These are phyloP conservation scores for Apophysomyces trapeziformis DNA, from an alignment of 371 early-diverging fungal species.

Conservation along the genomic window DNA sequence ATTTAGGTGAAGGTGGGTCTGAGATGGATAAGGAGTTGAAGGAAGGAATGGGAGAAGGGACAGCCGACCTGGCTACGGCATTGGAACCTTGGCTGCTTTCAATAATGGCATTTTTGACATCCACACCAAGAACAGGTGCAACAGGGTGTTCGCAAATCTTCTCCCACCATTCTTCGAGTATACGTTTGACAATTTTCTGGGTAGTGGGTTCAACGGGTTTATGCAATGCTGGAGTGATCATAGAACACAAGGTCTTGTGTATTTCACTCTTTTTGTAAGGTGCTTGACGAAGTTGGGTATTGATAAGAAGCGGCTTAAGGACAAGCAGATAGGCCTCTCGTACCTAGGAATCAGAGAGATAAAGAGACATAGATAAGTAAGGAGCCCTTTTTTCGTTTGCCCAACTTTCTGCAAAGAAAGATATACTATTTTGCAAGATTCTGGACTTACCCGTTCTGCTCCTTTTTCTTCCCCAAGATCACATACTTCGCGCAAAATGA, in stretches of 20 bases:
- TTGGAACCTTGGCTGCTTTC: conserved; percentile 7
- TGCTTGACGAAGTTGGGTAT: conserved; percentile 57
- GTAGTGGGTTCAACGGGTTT: conserved; percentile 39
- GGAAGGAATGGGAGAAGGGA: conserved; percentile 1
- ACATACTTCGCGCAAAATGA: conserved; percentile 78
- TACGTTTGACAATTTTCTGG: conserved; percentile 45
- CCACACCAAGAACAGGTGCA: conserved; percentile 24
- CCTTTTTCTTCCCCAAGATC: conserved; percentile 74
- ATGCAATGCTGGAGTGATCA: conserved; percentile 44
- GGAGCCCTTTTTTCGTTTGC: background rate
- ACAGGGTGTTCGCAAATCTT: conserved; percentile 26
- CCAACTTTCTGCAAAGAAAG: too few relatives aligned
- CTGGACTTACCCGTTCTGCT: conserved; percentile 44
- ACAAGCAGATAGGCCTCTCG: conserved; percentile 80
- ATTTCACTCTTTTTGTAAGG: conserved; percentile 62
- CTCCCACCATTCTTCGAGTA: conserved; percentile 61
- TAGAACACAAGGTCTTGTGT: conserved; percentile 39
- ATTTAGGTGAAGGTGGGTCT: background rate
- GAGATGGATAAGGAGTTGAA: background rate
- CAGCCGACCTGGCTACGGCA: conserved; percentile 5
- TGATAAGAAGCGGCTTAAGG: conserved; percentile 71
- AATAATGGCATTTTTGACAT: conserved; percentile 18
- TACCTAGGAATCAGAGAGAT: conserved; percentile 39
- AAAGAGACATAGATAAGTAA: background rate
- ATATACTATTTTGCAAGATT: too few relatives aligned